These are phyloP conservation scores for Forsythia suspensa DNA, from an alignment of 257 asterid genomes.

Conservation along the genomic window DNA sequence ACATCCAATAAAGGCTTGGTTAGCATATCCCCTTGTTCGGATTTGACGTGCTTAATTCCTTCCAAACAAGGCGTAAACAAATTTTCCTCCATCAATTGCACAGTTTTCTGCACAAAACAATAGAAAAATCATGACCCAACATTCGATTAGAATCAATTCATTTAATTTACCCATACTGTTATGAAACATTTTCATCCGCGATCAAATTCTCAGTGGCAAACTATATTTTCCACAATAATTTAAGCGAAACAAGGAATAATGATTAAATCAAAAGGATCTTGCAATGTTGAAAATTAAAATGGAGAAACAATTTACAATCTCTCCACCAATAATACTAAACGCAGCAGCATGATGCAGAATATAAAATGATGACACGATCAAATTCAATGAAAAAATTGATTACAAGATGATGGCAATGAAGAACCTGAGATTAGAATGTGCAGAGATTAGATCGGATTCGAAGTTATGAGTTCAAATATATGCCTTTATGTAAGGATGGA, in stretches of 20 bases:
- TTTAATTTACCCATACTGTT: neutral
- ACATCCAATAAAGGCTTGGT: slow-evolving; percentile 48
- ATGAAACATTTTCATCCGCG: too few species aligned
- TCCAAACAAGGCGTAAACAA: slow-evolving; percentile 42
- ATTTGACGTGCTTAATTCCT: slow-evolving; percentile 40
- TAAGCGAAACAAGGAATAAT: neutral
- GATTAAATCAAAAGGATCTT: neutral
- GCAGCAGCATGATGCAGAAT: neutral
- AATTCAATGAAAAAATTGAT: neutral
- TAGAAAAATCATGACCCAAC: neutral
- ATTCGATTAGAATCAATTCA: neutral
- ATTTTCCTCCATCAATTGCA: slow-evolving; percentile 32
- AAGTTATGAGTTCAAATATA: neutral
- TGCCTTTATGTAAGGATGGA: neutral
- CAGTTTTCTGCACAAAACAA: neutral
- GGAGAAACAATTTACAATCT: neutral
- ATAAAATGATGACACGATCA: neutral
- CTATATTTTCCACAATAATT: neutral
- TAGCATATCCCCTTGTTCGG: slow-evolving; percentile 40
- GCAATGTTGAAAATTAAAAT: neutral
- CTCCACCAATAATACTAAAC: too few species aligned
- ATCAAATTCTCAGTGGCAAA: too few species aligned
- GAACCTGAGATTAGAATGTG: neutral
- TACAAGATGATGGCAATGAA: neutral
- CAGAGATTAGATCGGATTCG: neutral